Evolutionary conservation across 352 stramenopile genomes (phyloP).

Genomic region (Phytopythium vexans): DNA sequence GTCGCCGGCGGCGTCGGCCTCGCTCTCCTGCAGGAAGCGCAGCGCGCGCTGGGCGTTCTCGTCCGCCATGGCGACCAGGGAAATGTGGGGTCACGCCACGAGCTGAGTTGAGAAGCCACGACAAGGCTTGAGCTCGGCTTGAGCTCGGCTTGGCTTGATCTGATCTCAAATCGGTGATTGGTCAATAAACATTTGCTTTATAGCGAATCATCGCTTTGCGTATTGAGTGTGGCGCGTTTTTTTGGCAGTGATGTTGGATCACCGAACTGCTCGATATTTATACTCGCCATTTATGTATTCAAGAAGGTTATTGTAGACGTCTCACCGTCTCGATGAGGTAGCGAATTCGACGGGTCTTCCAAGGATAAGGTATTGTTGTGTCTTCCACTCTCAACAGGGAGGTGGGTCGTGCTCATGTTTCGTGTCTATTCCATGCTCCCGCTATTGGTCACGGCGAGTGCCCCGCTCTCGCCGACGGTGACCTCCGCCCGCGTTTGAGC

Average conservation of each 20-base stretch:
- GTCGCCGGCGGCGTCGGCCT: conserved; percentile 23
- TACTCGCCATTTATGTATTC: background rate
- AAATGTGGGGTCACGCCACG: no score
- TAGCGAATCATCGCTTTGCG: no score
- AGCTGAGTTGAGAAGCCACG: no score
- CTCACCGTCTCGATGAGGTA: background rate
- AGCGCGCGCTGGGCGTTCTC: conserved; percentile 55
- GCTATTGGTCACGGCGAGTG: background rate
- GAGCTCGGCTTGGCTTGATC: no score
- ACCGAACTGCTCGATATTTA: background rate
- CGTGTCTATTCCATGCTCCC: conserved; percentile 13
- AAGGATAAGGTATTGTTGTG: background rate
- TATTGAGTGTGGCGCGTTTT: conserved; percentile 3
- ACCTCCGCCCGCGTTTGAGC: background rate
- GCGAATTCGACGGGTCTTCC: background rate
- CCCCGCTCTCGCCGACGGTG: fast-evolving
- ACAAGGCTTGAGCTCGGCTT: no score
- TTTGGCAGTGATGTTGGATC: background rate
- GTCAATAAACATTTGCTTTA: no score
- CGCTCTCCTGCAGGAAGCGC: conserved; percentile 56
- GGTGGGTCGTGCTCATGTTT: conserved; percentile 22
- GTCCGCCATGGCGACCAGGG: background rate
- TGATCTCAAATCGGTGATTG: no score
- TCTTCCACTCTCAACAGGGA: conserved; percentile 7
- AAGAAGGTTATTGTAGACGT: conserved; percentile 5